A percentile compares a stretch with the other conserved stretches of the same genome.
phyloP scores from a whole-genome alignment of 768 basidiomycete genomes.

The Tricholoma hemisulphureum region DNA sequence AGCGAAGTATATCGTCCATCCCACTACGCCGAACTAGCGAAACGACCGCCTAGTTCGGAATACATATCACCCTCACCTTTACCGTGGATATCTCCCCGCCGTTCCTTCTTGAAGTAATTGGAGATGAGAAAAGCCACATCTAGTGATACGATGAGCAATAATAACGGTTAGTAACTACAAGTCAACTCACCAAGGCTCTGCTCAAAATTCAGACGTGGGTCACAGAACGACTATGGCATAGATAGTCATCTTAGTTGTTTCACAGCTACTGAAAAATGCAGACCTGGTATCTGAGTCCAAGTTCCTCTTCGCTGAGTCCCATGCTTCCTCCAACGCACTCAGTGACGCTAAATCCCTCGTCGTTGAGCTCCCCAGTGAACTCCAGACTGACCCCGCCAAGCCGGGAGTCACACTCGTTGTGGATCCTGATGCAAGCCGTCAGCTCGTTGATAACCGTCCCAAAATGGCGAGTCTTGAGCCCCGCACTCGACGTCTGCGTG shows the following conservation, averaged over 20 bases:
- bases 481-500: conserved; percentile 76
- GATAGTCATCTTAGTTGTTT: neutral
- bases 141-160: conserved; percentile 23
- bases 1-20: too few relatives aligned
- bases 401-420: conserved; percentile 67
- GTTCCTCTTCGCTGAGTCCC: conserved; percentile 85
- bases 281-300: conserved; percentile 88
- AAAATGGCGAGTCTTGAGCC: conserved; percentile 90
- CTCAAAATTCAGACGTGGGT: conserved; percentile 91
- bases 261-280: conserved; percentile 9
- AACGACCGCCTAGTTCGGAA: conserved; percentile 33
- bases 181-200: conserved; percentile 79
- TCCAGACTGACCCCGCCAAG: conserved; percentile 86
- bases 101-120: conserved; percentile 72
- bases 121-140: conserved; percentile 88
- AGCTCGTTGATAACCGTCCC: conserved; percentile 87
- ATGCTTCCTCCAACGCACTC: conserved; percentile 97
- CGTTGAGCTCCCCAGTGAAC: conserved; percentile 87
- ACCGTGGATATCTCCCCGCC: conserved; percentile 34
- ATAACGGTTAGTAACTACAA: neutral
- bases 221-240: conserved; percentile 76
- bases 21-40: conserved; percentile 2
- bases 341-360: conserved; percentile 92
- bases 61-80: conserved; percentile 36
- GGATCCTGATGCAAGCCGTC: conserved; percentile 77